Evolutionary conservation across 2,329 filamentous ascomycete genomes (phyloP), one percentile per base, ranked within the genome.

Genomic region (Neopestalotiopsis sp.): DNA sequence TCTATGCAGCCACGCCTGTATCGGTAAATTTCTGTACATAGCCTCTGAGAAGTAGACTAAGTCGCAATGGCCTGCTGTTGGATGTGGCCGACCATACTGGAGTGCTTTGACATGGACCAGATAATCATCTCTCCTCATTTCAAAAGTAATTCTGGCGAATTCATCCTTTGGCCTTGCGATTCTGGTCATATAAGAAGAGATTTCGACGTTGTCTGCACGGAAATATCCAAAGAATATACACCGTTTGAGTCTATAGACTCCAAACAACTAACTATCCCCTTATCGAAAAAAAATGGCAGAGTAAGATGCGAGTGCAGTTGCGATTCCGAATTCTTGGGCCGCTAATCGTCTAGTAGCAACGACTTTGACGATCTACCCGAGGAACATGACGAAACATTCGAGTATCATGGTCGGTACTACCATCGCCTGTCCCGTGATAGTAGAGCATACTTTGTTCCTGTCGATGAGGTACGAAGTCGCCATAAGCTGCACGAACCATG

Each of bases 391-490:
- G 86, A 91, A 74, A 90, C 87, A 5, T 80, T 91, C 69, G 82
- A 84, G 17, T 82, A 90, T 72, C 84, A 90, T 77, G 89, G 89
- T 70, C 86, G 92, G 76, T 84, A 86, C 61, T 94, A 89, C 77
- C 92, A 94, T 73, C 86, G 86, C 75, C 90, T 91, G 80, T 87
- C 91, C 24, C 78, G 94, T 66, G 85, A 90, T 38, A 89, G 91
- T 73, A 84, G 83, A 45, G 86, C 89, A 71, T 92, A 92, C 77
- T 91, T 92, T 73, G 88, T 84, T 61, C 92, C 92, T 9, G 84
- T 92, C 68, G 92, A 94, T 76, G 91, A 93, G 84, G 92, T 93
- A 84, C 74, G 24, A n/a, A 7, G 13, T 34, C 12, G 17, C 12
- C 32, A 13, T 20, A 12, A 17, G 7, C 56, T n/a, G 28, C 17